Conservation (phyloP, 345 rosid species). For the Theobroma cacao region DNA sequence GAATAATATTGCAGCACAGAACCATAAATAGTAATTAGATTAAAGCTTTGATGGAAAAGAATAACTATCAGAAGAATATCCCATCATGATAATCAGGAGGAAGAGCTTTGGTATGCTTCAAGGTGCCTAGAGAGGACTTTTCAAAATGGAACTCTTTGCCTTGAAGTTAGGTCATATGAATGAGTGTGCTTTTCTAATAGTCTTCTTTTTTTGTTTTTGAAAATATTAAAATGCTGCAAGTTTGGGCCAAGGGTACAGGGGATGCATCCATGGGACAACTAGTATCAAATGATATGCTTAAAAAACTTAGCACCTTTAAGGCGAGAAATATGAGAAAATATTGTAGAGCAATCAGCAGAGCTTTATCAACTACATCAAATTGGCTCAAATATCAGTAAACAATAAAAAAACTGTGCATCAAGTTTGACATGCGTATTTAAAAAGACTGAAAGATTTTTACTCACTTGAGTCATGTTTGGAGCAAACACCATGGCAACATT, state of each 20-base stretch:
- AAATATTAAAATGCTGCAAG: not conserved
- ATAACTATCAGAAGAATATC: not conserved
- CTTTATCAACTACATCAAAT: not conserved
- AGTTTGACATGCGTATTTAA: not conserved
- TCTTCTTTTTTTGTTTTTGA: not conserved
- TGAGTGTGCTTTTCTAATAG: not conserved
- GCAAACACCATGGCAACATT: conserved; percentile 97
- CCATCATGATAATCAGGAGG: not conserved
- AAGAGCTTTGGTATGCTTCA: not conserved
- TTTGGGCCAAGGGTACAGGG: not conserved
- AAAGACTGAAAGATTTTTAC: conserved; percentile 13
- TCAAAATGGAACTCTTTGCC: not conserved
- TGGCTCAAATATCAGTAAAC: not conserved
- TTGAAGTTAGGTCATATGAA: not conserved
- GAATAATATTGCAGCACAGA: not conserved
- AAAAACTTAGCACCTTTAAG: not conserved
- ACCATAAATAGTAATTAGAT: not conserved
- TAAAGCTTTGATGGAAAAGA: not conserved
- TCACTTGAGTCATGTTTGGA: conserved; percentile 99
- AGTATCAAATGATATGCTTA: not conserved
- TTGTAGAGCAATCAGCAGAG: not conserved
- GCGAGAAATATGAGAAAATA: not conserved
- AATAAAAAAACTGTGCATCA: not conserved
- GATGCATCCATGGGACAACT: not conserved
- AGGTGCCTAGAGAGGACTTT: not conserved